phyloP scores from a whole-genome alignment of 495 filamentous ascomycete species.

The Penicillium mononematosum region DNA sequence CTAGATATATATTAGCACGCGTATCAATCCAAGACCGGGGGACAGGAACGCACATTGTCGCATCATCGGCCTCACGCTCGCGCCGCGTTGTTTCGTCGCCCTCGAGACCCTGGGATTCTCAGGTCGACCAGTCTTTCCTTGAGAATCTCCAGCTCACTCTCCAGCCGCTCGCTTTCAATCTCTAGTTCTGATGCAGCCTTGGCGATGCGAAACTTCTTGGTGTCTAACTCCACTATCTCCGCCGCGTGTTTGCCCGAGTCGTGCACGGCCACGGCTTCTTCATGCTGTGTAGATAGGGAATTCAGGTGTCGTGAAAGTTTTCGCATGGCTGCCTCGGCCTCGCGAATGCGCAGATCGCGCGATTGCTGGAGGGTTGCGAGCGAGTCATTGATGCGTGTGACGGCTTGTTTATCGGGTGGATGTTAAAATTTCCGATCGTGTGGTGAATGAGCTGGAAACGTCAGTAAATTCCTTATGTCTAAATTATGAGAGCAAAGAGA shows the following conservation, averaged over 20 bases:
- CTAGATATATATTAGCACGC: conserved; percentile 36
- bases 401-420: conserved; percentile 76
- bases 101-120: conserved; percentile 74
- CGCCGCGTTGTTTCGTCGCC: conserved; percentile 54
- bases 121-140: conserved; percentile 74
- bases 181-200: conserved; percentile 86
- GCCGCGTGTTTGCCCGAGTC: conserved; percentile 73
- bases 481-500: not conserved
- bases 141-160: conserved; percentile 75
- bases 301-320: conserved; percentile 71
- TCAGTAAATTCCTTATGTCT: conserved; percentile 19
- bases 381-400: conserved; percentile 83
- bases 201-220: conserved; percentile 90
- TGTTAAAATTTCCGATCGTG: conserved; percentile 93
- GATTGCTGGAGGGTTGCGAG: conserved; percentile 74
- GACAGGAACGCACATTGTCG: conserved; percentile 44
- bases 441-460: conserved; percentile 74
- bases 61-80: conserved; percentile 62
- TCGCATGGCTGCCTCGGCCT: conserved; percentile 68
- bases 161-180: conserved; percentile 85
- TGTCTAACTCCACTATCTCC: conserved; percentile 80
- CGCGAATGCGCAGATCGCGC: conserved; percentile 70
- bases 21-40: not conserved
- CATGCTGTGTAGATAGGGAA: conserved; percentile 66
- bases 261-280: conserved; percentile 66